Conservation (phyloP, 2,329 filamentous ascomycete genomes). For the Ophiostoma fasciatum region DNA sequence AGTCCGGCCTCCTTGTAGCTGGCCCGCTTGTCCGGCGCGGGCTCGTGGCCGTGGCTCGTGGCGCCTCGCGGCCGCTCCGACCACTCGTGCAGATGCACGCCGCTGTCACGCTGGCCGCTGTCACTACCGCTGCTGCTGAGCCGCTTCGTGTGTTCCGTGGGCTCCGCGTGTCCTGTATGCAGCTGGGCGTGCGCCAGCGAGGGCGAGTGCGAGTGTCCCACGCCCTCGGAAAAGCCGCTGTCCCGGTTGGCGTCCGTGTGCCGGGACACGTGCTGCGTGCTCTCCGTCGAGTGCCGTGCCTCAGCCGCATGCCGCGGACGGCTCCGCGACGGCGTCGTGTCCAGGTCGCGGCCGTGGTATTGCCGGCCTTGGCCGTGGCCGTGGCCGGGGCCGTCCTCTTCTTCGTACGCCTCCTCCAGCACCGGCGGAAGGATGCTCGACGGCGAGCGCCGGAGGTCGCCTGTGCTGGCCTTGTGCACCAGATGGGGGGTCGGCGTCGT, state of each 20-base stretch:
- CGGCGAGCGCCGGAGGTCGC: constrained; percentile 8
- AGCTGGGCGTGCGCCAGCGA: no score
- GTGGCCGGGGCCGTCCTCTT: constrained; percentile 14
- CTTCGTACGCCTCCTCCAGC: constrained; percentile 33
- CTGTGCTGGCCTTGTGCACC: constrained; percentile 3
- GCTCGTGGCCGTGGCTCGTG: neutral
- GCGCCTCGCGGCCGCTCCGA: constrained; percentile 4
- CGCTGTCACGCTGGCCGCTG: constrained; percentile 34
- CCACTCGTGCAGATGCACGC: constrained; percentile 38
- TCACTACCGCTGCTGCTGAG: constrained; percentile 1
- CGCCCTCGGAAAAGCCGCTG: constrained; percentile 30
- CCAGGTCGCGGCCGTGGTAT: constrained; percentile 10
- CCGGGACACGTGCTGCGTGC: no score
- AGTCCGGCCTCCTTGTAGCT: constrained; percentile 15
- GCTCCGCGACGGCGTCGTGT: constrained; percentile 5
- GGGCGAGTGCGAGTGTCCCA: neutral
- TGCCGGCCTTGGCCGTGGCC: constrained; percentile 3
- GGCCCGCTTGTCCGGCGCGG: constrained; percentile 5
- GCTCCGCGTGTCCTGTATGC: no score
- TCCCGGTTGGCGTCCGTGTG: constrained; percentile 32
- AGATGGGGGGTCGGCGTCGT: neutral
- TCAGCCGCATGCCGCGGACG: neutral
- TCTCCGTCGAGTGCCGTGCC: constrained; percentile 8
- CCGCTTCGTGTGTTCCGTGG: no score
- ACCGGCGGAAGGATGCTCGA: constrained; percentile 35